Evolutionary conservation across 352 stramenopile species (phyloP).

Genomic region (Globisporangium barbulae): DNA sequence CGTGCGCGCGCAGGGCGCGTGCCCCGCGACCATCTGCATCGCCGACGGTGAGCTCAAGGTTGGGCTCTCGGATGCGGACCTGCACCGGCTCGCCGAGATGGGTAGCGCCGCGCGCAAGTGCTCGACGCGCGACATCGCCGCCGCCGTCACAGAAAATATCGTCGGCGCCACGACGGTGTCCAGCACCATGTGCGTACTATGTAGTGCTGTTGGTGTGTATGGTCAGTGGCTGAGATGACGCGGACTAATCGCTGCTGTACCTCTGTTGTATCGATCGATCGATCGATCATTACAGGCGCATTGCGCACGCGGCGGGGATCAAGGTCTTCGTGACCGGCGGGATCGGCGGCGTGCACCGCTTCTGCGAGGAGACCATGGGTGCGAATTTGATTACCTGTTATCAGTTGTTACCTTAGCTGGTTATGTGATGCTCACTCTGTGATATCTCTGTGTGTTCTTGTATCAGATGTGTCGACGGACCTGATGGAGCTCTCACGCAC

Average conservation of each 20-base stretch:
- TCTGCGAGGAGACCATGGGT: conserved; percentile 92
- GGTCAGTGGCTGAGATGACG: neutral
- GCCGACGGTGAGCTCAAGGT: conserved; percentile 89
- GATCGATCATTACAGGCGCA: conserved; percentile 39
- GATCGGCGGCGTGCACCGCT: conserved; percentile 96
- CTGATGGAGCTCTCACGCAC: conserved; percentile 95
- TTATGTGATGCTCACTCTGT: neutral
- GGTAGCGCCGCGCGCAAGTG: conserved; percentile 64
- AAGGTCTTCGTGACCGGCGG: conserved; percentile 97
- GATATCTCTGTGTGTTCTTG: neutral
- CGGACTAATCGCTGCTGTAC: neutral
- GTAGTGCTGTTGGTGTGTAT: neutral
- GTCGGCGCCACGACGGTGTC: conserved; percentile 96
- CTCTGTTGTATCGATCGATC: neutral
- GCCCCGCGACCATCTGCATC: conserved; percentile 97
- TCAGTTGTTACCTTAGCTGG: neutral
- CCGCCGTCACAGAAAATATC: conserved; percentile 68
- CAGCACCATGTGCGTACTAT: conserved; percentile 87
- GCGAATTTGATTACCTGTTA: conserved; percentile 7
- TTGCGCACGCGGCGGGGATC: conserved; percentile 93
- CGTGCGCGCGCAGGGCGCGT: conserved; percentile 80
- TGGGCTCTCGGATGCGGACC: conserved; percentile 52
- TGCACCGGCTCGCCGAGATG: conserved; percentile 63
- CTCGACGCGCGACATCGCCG: conserved; percentile 82
- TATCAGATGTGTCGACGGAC: conserved; percentile 94